Evolutionary conservation across 192 early-diverging fungal genomes (phyloP).

Genomic region (Irineochytrium annulatum): DNA sequence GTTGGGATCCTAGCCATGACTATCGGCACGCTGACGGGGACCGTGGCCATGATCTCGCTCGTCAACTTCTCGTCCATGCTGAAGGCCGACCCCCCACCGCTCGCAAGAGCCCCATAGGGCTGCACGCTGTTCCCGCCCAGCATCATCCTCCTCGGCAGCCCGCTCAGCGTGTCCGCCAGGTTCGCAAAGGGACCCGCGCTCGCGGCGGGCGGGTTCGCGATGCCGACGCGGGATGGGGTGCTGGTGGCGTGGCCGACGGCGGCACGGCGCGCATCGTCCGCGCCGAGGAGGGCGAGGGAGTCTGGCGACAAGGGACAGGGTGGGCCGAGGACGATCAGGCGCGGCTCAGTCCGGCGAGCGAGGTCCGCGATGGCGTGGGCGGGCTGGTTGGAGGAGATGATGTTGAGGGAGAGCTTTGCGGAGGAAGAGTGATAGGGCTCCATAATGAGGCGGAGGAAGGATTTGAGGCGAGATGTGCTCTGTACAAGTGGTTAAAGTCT

Average conservation of each 20-base stretch:
- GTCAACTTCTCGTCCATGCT: neutral
- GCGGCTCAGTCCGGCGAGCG: neutral
- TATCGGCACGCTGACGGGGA: neutral
- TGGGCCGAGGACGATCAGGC: conserved; percentile 12
- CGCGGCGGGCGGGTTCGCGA: neutral
- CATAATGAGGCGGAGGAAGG: conserved; percentile 10
- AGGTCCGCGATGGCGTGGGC: conserved; percentile 13
- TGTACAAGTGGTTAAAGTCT: conserved; percentile 14
- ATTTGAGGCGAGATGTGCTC: conserved; percentile 15
- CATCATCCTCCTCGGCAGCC: neutral
- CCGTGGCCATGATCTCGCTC: neutral
- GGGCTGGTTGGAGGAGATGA: neutral
- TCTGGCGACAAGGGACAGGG: neutral
- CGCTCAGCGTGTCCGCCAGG: neutral
- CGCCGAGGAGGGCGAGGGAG: too few species aligned
- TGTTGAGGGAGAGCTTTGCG: neutral
- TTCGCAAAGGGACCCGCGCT: neutral
- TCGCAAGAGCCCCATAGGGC: neutral
- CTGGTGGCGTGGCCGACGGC: neutral
- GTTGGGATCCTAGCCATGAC: neutral
- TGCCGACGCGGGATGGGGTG: too few species aligned
- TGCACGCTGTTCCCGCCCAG: neutral
- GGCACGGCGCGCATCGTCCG: neutral
- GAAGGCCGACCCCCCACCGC: neutral
- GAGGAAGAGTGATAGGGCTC: conserved; percentile 1